These are phyloP conservation scores for Daldinia loculata DNA, from an alignment of 495 filamentous ascomycete genomes.

Conservation along the genomic window DNA sequence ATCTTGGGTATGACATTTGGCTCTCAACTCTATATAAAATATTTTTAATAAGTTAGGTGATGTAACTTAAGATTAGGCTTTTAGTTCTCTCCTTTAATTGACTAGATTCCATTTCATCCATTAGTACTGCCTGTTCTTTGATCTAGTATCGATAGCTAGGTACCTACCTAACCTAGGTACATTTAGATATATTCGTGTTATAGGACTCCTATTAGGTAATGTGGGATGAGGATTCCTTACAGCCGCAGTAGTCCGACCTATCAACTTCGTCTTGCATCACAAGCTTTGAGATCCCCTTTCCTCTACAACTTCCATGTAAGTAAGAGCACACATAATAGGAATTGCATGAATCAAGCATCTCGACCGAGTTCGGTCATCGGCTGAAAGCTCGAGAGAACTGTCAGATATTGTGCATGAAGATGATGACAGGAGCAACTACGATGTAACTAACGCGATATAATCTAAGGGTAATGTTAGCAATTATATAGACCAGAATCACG, in stretches of 20 bases:
- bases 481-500: neutral
- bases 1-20: too few species aligned
- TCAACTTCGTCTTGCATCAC: neutral
- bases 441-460: neutral
- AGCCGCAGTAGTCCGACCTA: neutral
- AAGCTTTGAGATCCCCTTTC: neutral
- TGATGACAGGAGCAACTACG: neutral
- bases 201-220: neutral
- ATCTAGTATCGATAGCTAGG: neutral
- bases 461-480: neutral
- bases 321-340: neutral
- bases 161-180: neutral
- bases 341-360: neutral
- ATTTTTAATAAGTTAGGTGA: too few species aligned
- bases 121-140: too few species aligned
- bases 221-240: neutral
- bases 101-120: too few species aligned
- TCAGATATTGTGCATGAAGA: neutral
- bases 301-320: neutral
- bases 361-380: constrained; percentile 4
- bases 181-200: neutral
- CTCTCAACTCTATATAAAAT: too few species aligned
- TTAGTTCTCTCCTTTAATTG: too few species aligned
- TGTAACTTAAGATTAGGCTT: too few species aligned
- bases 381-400: neutral